These are phyloP conservation scores for Aureobasidium namibiae DNA, from an alignment of 2,329 filamentous ascomycete genomes.

Conservation along the genomic window DNA sequence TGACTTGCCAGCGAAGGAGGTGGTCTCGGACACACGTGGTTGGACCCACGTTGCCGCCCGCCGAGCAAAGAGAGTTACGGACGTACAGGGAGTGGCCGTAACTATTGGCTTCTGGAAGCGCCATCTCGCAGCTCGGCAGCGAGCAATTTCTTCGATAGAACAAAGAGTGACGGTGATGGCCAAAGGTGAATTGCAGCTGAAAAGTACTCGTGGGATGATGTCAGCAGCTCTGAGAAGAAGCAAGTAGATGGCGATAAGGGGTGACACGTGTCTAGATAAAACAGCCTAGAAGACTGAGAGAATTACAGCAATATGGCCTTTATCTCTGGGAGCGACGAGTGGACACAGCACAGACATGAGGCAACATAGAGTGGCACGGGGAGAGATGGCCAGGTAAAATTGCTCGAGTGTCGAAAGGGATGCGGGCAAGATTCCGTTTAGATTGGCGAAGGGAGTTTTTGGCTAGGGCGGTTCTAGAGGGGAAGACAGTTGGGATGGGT, in stretches of 20 bases:
- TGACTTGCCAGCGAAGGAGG: neutral
- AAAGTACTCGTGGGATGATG: neutral
- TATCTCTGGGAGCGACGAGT: neutral
- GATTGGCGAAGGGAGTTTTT: neutral
- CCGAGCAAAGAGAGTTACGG: neutral
- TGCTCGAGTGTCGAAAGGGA: neutral
- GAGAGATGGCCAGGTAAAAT: neutral
- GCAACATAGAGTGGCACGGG: neutral
- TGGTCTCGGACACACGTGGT: neutral
- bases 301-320: conserved; percentile 1
- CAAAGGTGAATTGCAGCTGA: neutral
- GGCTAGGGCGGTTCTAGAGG: conserved; percentile 5
- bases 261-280: neutral
- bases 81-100: neutral
- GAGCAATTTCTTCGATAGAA: neutral
- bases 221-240: neutral
- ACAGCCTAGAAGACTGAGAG: conserved; percentile 2
- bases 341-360: conserved; percentile 1
- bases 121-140: neutral
- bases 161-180: neutral
- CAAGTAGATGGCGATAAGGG: neutral
- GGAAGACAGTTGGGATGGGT: neutral
- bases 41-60: neutral
- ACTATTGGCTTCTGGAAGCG: conserved; percentile 12
- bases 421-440: neutral